Conservation (phyloP, 116 monocot genomes). For the Posidonia oceanica region DNA sequence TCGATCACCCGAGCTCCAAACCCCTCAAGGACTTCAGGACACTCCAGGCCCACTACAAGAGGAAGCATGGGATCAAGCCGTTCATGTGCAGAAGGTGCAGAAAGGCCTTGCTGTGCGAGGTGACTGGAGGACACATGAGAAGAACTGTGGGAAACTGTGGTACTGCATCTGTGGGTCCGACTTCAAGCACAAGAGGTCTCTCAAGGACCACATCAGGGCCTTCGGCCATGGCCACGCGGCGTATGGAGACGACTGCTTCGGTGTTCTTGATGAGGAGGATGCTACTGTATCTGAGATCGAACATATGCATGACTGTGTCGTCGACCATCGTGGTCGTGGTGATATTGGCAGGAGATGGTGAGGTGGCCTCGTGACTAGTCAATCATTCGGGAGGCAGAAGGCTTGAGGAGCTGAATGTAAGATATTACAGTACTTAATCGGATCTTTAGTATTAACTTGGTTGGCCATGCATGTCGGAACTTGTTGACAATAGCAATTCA, state of each 20-base stretch:
- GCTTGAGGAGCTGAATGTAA: too few relatives aligned
- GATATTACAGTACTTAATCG: too few relatives aligned
- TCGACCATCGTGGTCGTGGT: too few relatives aligned
- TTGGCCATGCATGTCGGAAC: too few relatives aligned
- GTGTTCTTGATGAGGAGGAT: background rate
- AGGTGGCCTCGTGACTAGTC: too few relatives aligned
- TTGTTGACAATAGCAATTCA: too few relatives aligned
- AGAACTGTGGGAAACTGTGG: constrained; percentile 33
- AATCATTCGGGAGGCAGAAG: too few relatives aligned
- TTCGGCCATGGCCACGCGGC: constrained; percentile 19
- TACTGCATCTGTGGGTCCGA: constrained; percentile 30
- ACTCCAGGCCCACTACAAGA: constrained; percentile 30
- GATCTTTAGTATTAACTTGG: too few relatives aligned
- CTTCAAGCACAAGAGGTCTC: constrained; percentile 42
- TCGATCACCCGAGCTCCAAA: constrained; percentile 19
- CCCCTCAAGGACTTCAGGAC: constrained; percentile 32
- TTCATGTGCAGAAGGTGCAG: constrained; percentile 23
- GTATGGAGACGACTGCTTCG: constrained; percentile 1
- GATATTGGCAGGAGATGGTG: too few relatives aligned
- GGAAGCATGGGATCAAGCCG: constrained; percentile 32
- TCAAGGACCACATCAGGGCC: constrained; percentile 24
- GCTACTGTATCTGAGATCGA: background rate
- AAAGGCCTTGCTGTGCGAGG: constrained; percentile 28
- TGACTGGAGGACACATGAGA: constrained; percentile 33
- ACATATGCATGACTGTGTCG: background rate